phyloP scores from a whole-genome alignment of 768 basidiomycete genomes.

The Phanerodontia chrysosporium region DNA sequence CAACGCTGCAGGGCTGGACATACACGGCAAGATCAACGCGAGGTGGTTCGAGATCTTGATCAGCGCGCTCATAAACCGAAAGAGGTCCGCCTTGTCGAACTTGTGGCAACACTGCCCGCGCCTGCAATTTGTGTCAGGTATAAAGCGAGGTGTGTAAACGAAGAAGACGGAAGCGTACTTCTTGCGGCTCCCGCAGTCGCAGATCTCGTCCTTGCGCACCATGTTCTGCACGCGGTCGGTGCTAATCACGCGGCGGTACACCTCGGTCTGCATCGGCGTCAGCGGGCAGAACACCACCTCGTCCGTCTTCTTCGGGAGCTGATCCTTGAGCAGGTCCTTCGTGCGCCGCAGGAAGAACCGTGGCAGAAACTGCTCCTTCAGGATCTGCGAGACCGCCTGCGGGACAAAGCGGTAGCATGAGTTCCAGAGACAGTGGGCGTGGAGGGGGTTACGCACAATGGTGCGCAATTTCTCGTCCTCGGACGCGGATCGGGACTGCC shows the following conservation, averaged over 20 bases:
- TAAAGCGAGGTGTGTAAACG: not conserved
- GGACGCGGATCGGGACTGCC: slow-evolving; percentile 63
- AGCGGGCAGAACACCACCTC: slow-evolving; percentile 93
- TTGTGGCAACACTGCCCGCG: slow-evolving; percentile 57
- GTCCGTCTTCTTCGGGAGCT: slow-evolving; percentile 88
- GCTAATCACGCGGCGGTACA: slow-evolving; percentile 69
- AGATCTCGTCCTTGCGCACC: slow-evolving; percentile 64
- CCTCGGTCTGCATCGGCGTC: slow-evolving; percentile 60
- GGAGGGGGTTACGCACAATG: not conserved
- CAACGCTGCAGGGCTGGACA: not conserved
- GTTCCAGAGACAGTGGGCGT: slow-evolving; percentile 25
- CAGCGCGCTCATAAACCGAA: slow-evolving; percentile 77
- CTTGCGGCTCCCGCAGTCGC: slow-evolving; percentile 61
- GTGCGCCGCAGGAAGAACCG: slow-evolving; percentile 81
- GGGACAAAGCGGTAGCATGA: slow-evolving; percentile 44
- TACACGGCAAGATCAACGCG: slow-evolving; percentile 80
- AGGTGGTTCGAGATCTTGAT: slow-evolving; percentile 90
- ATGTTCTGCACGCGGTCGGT: slow-evolving; percentile 67
- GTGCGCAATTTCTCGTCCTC: slow-evolving; percentile 40
- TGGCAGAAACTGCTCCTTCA: slow-evolving; percentile 71
- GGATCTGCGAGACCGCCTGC: slow-evolving; percentile 55
- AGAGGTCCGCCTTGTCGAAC: slow-evolving; percentile 46
- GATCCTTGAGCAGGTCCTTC: slow-evolving; percentile 70
- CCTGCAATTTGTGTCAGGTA: slow-evolving; percentile 30
- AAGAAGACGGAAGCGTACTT: slow-evolving; percentile 34